Evolutionary conservation across 2,329 filamentous ascomycete genomes (phyloP).

Genomic region (Scolecobasidium constrictum): DNA sequence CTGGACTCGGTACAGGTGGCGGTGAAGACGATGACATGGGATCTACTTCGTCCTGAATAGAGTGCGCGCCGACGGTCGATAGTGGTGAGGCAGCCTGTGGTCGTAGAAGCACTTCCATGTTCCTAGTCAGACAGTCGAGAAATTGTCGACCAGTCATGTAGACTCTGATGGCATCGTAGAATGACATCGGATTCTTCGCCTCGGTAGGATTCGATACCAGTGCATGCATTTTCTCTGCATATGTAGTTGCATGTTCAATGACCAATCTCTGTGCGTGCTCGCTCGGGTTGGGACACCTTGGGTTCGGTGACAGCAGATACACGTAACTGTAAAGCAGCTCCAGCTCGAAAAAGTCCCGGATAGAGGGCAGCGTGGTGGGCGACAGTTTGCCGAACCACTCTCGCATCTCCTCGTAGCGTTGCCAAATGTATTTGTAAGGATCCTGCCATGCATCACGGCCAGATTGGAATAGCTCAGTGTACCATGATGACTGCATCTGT

Average conservation of each 20-base stretch:
- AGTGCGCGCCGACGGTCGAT: constrained; percentile 17
- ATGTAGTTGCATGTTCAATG: constrained; percentile 79
- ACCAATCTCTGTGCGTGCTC: constrained; percentile 71
- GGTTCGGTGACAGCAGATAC: constrained; percentile 75
- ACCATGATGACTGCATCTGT: constrained; percentile 79
- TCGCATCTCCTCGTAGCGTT: constrained; percentile 63
- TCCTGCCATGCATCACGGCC: constrained; percentile 58
- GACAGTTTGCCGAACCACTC: constrained; percentile 76
- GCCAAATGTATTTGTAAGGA: constrained; percentile 62
- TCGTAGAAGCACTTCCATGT: constrained; percentile 35
- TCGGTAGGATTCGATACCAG: constrained; percentile 4
- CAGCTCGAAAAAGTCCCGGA: constrained; percentile 70
- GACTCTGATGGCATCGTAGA: constrained; percentile 75
- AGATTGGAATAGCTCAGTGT: constrained; percentile 77
- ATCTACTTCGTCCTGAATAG: constrained; percentile 21
- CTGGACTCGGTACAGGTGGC: constrained; percentile 22
- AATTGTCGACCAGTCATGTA: constrained; percentile 57
- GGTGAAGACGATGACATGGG: constrained; percentile 21
- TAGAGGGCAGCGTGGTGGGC: constrained; percentile 48
- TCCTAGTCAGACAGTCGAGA: constrained; percentile 43
- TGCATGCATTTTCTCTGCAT: constrained; percentile 48
- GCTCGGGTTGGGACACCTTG: constrained; percentile 59
- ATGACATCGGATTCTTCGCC: constrained; percentile 50
- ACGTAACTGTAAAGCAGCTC: constrained; percentile 87
- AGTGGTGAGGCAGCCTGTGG: constrained; percentile 30